A percentile compares a stretch with the other conserved stretches of the same genome.
phyloP scores from a whole-genome alignment of 192 early-diverging fungal genomes.

The Backusella liffmaniae region DNA sequence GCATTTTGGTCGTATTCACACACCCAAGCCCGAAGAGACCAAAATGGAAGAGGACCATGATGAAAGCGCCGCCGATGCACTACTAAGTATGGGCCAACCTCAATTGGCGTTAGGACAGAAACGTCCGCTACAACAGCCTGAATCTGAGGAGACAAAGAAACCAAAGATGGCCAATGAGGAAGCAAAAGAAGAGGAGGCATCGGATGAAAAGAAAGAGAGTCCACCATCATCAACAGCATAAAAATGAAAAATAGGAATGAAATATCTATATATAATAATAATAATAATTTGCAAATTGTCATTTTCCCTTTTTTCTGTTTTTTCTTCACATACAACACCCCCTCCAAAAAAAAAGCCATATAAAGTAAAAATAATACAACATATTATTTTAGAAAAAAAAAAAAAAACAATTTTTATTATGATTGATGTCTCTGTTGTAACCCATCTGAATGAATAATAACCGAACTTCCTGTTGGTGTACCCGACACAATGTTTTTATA shows the following conservation, averaged over 20 bases:
- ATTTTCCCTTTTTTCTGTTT: too few relatives aligned
- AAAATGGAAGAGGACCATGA: constrained; percentile 18
- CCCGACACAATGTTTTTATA: constrained; percentile 33
- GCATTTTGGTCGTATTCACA: not conserved
- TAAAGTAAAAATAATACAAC: too few relatives aligned
- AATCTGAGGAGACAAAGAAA: constrained; percentile 11
- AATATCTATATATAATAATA: not conserved
- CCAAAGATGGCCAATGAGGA: not conserved
- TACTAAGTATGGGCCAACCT: constrained; percentile 20
- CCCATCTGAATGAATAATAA: constrained; percentile 23
- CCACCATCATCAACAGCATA: not conserved
- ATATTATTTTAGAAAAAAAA: not conserved
- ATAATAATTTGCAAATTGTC: not conserved
- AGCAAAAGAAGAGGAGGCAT: not conserved
- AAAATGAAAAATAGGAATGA: not conserved
- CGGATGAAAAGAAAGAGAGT: not conserved
- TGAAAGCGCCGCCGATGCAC: constrained; percentile 28
- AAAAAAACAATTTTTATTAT: not conserved
- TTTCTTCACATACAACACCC: too few relatives aligned
- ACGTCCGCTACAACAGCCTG: not conserved
- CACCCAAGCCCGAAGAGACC: not conserved
- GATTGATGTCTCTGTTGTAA: constrained; percentile 11
- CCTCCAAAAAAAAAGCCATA: too few relatives aligned
- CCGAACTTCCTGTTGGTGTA: constrained; percentile 33
- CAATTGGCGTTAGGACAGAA: constrained; percentile 13